Conservation (phyloP, 306 rosid genomes). For the Betula pendula region DNA sequence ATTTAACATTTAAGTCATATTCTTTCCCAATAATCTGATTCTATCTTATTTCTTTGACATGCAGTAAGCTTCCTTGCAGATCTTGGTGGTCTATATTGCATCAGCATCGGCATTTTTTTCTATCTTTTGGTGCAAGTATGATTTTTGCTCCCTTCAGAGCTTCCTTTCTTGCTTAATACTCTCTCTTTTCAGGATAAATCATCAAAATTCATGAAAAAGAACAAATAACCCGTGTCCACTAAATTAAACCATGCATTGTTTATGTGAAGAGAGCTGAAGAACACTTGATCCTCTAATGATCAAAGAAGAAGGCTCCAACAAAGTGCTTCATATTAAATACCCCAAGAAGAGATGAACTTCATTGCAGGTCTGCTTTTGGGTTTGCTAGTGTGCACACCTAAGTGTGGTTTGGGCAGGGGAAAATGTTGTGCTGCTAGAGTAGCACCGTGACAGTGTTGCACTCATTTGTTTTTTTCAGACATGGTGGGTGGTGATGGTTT, state of each 20-base stretch:
- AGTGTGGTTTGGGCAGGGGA: background rate
- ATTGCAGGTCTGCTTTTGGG: background rate
- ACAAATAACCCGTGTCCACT: background rate
- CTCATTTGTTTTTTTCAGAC: background rate
- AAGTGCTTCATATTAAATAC: background rate
- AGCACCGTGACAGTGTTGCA: background rate
- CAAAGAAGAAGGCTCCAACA: background rate
- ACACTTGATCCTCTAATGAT: background rate
- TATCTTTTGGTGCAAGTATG: constrained; percentile 84
- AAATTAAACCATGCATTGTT: constrained; percentile 3
- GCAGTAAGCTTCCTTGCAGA: constrained; percentile 98
- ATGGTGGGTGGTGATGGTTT: background rate
- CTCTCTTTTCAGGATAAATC: background rate
- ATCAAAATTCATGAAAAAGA: background rate
- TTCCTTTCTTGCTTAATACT: constrained; percentile 12
- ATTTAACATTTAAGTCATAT: background rate
- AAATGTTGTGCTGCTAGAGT: background rate
- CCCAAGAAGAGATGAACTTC: background rate
- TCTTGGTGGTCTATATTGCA: constrained; percentile 95
- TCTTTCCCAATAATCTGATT: constrained; percentile 21
- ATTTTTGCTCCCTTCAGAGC: constrained; percentile 13
- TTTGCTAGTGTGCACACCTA: background rate
- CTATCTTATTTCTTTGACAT: constrained; percentile 19
- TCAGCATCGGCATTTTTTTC: constrained; percentile 81
- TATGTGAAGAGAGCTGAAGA: background rate